Evolutionary conservation across 2,329 filamentous ascomycete genomes (phyloP).

Genomic region (Bimuria novae-zelandiae): DNA sequence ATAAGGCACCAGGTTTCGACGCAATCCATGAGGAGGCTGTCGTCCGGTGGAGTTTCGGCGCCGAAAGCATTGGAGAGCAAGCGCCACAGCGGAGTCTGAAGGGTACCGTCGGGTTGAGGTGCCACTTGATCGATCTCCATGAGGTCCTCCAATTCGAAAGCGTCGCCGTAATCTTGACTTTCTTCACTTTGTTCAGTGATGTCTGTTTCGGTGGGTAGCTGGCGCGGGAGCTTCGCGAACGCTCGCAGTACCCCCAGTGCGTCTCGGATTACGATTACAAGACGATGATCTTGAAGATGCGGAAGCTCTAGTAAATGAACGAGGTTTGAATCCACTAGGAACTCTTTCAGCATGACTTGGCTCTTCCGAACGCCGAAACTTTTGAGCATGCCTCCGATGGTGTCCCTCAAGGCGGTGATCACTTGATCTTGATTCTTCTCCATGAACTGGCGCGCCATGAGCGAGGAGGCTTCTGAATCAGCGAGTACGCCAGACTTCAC

Average conservation of each 20-base stretch:
- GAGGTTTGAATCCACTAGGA: slow-evolving; percentile 52
- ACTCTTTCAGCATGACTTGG: slow-evolving; percentile 47
- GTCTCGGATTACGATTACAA: slow-evolving; percentile 54
- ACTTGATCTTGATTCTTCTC: slow-evolving; percentile 62
- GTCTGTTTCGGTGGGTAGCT: slow-evolving; percentile 21
- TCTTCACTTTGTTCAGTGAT: slow-evolving; percentile 56
- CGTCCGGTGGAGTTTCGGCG: slow-evolving; percentile 58
- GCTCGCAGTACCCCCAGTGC: slow-evolving; percentile 54
- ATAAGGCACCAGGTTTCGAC: slow-evolving; percentile 61
- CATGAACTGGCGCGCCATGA: slow-evolving; percentile 58
- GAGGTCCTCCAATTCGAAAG: slow-evolving; percentile 57
- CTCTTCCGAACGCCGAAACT: slow-evolving; percentile 52
- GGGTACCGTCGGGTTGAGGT: slow-evolving; percentile 38
- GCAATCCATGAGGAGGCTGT: slow-evolving; percentile 56
- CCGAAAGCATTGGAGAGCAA: slow-evolving; percentile 66
- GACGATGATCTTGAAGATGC: slow-evolving; percentile 52
- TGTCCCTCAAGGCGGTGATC: slow-evolving; percentile 58
- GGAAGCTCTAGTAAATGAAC: slow-evolving; percentile 57
- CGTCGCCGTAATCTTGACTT: slow-evolving; percentile 68
- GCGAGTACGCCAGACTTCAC: slow-evolving; percentile 44
- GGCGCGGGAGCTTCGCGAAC: slow-evolving; percentile 38
- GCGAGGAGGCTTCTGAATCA: slow-evolving; percentile 48
- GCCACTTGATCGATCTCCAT: slow-evolving; percentile 38
- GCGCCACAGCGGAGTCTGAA: slow-evolving; percentile 56
- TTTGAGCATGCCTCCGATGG: slow-evolving; percentile 56